Percentiles rank a stretch among this genome's conserved stretches.
These are phyloP conservation scores for Apophysomyces variabilis DNA, from an alignment of 371 early-diverging fungal species.

Conservation along the genomic window DNA sequence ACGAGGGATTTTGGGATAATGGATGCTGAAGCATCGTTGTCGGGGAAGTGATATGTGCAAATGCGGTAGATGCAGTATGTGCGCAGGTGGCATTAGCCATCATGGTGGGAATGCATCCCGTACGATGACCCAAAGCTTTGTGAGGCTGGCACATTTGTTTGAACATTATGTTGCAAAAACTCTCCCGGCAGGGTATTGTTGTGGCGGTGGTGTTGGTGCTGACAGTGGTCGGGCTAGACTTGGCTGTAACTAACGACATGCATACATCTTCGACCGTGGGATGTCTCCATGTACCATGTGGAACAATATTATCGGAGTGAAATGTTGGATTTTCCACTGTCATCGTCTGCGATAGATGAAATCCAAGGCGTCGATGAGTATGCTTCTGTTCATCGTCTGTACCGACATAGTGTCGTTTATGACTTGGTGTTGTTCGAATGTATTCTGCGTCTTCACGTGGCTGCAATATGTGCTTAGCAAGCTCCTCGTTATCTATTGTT, in stretches of 20 bases:
- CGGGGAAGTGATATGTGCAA: constrained; percentile 3
- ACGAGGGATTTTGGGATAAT: background rate
- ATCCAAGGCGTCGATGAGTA: constrained; percentile 1
- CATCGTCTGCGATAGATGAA: background rate
- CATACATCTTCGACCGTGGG: background rate
- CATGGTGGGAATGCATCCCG: background rate
- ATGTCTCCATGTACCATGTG: constrained; percentile 22
- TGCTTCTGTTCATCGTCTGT: constrained; percentile 4
- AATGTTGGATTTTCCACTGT: background rate
- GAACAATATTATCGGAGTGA: constrained; percentile 17
- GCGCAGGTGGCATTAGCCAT: constrained; percentile 5
- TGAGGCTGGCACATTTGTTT: background rate
- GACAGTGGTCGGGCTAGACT: background rate
- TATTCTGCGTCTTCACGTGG: constrained; percentile 11
- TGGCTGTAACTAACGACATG: background rate
- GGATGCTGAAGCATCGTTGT: background rate
- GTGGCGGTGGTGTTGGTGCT: background rate
- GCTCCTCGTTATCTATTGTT: constrained; percentile 3
- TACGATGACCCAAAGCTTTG: background rate
- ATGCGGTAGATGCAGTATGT: constrained; percentile 1
- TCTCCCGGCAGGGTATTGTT: background rate
- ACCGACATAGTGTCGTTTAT: background rate
- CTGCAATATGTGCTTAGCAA: constrained; percentile 12
- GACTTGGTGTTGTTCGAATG: constrained; percentile 3
- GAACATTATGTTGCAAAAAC: constrained; percentile 1